Base-by-base conservation (phyloP, 208 protist species). In the Leishmania tarentolae region DNA sequence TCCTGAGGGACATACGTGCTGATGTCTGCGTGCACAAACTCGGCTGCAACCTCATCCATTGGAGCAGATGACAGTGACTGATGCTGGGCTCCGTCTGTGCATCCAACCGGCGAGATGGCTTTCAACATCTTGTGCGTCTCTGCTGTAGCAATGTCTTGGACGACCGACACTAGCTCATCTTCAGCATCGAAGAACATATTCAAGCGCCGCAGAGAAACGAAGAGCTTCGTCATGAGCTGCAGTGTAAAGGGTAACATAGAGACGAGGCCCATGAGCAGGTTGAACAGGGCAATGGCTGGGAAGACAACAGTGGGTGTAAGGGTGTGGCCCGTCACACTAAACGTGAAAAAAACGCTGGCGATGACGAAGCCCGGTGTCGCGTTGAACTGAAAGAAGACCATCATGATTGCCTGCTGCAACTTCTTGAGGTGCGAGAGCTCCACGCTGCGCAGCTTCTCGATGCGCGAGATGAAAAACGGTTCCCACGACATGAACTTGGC, bases 401-500 rank as follows among this genome's bases (percentile, higher is more conserved):
- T 40, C 50, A 92, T 76, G 21, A 78, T 75, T 44, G 53, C 57
- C 50, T 84, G 57, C 75, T 87, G 86, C 4, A 86, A 74, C 28
- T 63, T 42, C 47, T 80, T 73, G 24, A 90, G 79, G 50, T 75
- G 78, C 47, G 37, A n/a, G 15, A 96, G 15, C 80, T 96, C 89
- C 63, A 86, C 57, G 4, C 52, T 28, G 50, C 93, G 78, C 21
- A 86, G 83, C 31, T 79, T 72, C 40, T 87, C 61, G 63, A 97
- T 84, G n/a, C 66, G 35, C 19, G 46, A 40, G n/a, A 87, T 47
- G 61, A 97, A 95, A 56, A 66, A 76, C 37, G 89, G 81, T 77
- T 98, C 97, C 95, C 95, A 98, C 13, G 90, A 91, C 88, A 95
- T 98, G 21, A 98, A 89, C 88, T 99, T 99, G 63, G 95, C 91